Evolutionary conservation across 768 basidiomycete species (phyloP).

Genomic region (Leucosporidium creatinivorum): DNA sequence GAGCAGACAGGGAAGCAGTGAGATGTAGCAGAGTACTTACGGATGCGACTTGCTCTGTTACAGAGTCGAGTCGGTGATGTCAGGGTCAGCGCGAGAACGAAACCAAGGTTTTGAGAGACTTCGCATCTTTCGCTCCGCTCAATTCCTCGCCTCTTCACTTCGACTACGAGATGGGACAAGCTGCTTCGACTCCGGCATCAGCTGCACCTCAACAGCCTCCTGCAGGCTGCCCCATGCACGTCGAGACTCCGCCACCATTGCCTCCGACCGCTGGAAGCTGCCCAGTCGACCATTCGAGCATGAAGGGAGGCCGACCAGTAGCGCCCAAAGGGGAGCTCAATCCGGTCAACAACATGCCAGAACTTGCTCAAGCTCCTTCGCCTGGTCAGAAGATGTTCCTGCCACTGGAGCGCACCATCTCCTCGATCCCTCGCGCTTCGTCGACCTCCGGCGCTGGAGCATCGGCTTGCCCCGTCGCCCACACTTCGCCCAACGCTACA

Average conservation of each 20-base stretch:
- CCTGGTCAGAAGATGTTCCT: constrained; percentile 55
- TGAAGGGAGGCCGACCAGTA: background rate
- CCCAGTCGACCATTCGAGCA: background rate
- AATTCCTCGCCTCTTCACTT: too few species aligned
- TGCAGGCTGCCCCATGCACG: constrained; percentile 39
- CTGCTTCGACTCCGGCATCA: constrained; percentile 5
- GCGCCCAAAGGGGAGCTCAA: constrained; percentile 47
- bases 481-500: background rate
- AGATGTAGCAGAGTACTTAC: too few species aligned
- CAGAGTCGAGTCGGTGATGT: too few species aligned
- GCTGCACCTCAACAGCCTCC: constrained; percentile 32
- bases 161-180: constrained; percentile 15
- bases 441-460: constrained; percentile 8
- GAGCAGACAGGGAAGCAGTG: too few species aligned
- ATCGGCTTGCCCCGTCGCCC: constrained; percentile 23
- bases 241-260: constrained; percentile 1
- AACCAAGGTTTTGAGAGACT: background rate
- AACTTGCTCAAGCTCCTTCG: constrained; percentile 62
- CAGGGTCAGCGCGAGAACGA: too few species aligned
- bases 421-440: constrained; percentile 68
- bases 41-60: too few species aligned
- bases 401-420: constrained; percentile 65
- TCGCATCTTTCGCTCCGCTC: background rate
- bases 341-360: constrained; percentile 77
- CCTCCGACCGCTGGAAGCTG: constrained; percentile 16